A percentile compares a stretch with the other conserved stretches of the same genome.
Evolutionary conservation across 1,139 yeast species (phyloP).

Genomic region (Sugiyamaella paludigena): DNA sequence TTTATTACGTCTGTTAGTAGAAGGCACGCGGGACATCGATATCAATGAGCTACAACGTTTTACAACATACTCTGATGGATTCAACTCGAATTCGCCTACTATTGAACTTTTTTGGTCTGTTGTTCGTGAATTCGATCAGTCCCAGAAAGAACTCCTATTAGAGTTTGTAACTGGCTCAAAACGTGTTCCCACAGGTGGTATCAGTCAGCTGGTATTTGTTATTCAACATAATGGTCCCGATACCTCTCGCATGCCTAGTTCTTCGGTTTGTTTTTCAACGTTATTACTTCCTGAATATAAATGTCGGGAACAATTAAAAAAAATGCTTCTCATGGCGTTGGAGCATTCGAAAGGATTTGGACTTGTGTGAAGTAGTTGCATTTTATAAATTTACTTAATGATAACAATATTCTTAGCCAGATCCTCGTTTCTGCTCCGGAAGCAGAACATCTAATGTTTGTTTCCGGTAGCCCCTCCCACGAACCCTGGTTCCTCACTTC

Average conservation of each 20-base stretch:
- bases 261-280: constrained; percentile 32
- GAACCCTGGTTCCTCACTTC: no score
- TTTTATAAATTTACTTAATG: not conserved
- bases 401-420: no score
- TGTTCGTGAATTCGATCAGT: constrained; percentile 22
- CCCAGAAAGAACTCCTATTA: constrained; percentile 23
- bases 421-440: no score
- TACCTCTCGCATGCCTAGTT: constrained; percentile 27
- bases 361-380: constrained; percentile 18
- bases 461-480: no score
- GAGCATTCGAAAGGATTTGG: constrained; percentile 35
- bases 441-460: no score
- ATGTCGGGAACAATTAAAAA: constrained; percentile 19
- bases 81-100: constrained; percentile 20
- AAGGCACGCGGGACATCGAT: constrained; percentile 24
- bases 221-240: constrained; percentile 27
- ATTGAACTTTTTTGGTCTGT: constrained; percentile 26
- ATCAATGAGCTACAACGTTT: constrained; percentile 17
- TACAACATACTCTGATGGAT: constrained; percentile 23
- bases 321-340: constrained; percentile 26
- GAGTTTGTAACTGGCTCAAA: constrained; percentile 35
- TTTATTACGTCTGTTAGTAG: constrained; percentile 26
- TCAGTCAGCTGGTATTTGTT: constrained; percentile 21
- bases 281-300: constrained; percentile 31
- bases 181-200: constrained; percentile 30